These are phyloP conservation scores for Aspergillus sp. DNA, from an alignment of 2,329 filamentous ascomycete species.

Conservation along the genomic window DNA sequence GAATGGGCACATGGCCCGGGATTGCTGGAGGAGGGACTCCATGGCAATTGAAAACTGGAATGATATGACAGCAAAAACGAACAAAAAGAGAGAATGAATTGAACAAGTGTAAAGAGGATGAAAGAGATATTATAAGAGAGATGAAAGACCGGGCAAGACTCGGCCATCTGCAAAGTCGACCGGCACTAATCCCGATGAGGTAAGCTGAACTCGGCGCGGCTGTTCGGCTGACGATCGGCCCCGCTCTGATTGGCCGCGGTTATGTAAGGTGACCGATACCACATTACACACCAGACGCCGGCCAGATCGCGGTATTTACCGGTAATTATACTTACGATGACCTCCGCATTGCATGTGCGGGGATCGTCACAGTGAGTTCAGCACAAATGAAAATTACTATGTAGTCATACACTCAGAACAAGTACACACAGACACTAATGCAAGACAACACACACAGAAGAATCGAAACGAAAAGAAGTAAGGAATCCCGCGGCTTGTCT, in stretches of 20 bases:
- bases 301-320: neutral
- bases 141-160: constrained; percentile 14
- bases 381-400: neutral
- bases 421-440: too few species aligned
- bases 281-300: neutral
- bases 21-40: constrained; percentile 93
- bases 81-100: neutral
- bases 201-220: neutral
- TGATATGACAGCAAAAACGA: neutral
- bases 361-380: too few species aligned
- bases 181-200: constrained; percentile 4
- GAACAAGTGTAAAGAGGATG: neutral
- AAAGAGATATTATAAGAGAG: constrained; percentile 1
- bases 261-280: neutral
- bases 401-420: neutral
- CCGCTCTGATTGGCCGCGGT: constrained; percentile 11
- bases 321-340: neutral
- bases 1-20: constrained; percentile 95
- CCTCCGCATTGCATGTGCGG: too few species aligned
- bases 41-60: constrained; percentile 43
- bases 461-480: too few species aligned
- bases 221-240: constrained; percentile 8
- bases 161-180: constrained; percentile 8
- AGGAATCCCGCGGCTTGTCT: too few species aligned
- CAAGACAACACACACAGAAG: too few species aligned